Evolutionary conservation across 2,329 filamentous ascomycete species (phyloP).

Genomic region (Verticillium albo-atrum): DNA sequence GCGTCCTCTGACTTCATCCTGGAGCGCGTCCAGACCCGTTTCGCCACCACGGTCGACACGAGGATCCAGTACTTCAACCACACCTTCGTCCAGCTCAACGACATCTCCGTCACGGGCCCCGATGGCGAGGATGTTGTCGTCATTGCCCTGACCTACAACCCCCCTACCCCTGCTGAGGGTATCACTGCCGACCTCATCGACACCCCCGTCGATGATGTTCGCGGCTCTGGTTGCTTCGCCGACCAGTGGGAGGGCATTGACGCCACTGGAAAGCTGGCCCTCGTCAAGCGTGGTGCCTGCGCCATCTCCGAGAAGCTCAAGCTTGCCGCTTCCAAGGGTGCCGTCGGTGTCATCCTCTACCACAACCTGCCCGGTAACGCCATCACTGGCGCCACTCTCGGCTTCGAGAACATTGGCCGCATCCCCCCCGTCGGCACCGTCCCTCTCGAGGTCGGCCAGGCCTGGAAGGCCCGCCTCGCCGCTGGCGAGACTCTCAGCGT

Average conservation of each 20-base stretch:
- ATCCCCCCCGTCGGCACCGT: conserved; percentile 32
- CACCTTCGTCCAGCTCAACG: conserved; percentile 35
- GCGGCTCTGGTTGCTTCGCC: conserved; percentile 35
- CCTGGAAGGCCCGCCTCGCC: conserved; percentile 27
- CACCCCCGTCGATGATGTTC: conserved; percentile 28
- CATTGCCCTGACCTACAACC: conserved; percentile 41
- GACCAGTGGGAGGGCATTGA: conserved; percentile 41
- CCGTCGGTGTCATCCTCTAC: conserved; percentile 49
- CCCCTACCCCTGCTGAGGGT: conserved; percentile 34
- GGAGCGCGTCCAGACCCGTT: conserved; percentile 34
- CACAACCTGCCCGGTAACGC: conserved; percentile 49
- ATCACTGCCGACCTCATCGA: conserved; percentile 31
- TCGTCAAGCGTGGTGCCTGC: conserved; percentile 40
- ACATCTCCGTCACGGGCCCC: conserved; percentile 39
- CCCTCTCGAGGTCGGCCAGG: conserved; percentile 26
- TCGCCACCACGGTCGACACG: conserved; percentile 37
- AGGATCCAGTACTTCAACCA: conserved; percentile 42
- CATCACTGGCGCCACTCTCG: conserved; percentile 48
- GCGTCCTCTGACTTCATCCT: conserved; percentile 55
- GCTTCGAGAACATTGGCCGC: conserved; percentile 30
- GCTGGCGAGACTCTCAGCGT: conserved; percentile 27
- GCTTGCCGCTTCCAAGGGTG: conserved; percentile 36
- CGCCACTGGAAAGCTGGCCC: conserved; percentile 36
- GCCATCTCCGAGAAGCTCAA: conserved; percentile 38
- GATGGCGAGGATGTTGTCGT: conserved; percentile 38